Base-by-base conservation (phyloP, 2,329 filamentous ascomycete species). In the Stagonosporopsis tanaceti region DNA sequence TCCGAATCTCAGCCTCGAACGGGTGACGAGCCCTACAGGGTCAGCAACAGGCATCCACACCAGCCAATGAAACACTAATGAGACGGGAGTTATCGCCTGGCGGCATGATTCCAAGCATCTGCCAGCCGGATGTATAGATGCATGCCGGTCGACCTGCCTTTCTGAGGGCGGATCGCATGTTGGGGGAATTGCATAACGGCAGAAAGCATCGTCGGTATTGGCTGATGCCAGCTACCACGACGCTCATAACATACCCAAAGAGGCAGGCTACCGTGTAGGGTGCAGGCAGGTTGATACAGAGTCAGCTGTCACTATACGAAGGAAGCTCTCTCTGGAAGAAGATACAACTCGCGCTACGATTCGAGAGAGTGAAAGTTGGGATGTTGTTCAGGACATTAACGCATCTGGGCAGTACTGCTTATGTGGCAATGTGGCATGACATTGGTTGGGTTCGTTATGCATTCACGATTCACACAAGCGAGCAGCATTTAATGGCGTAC, bases 11-110 rank as follows among this genome's bases (percentile, higher is more conserved):
- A 66, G 47, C 45, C 47, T 61, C 11, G 42, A 59, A 41, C 55
- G 61, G 27, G 41, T 59, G 40, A 50, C 42, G 17, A 53, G 52
- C 30, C 55, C 64, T 35, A 65, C 59, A 35, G 62, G 62, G 37
- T 65, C 68, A 38, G 64, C 62, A 44, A 65, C 69, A 11, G 66
- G 61, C 30, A 64, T 65, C 32, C 63, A 65, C 37, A 69, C 66
- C 47, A 57, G 58, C 48, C 62, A 64, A 58, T 57, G 62, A 58
- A 57, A 50, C 52, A 51, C 55, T 11, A 34, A 24, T 15, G 15
- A 38, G 24, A 50, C 34, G 28, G 46, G 46, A 41, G 40, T 37
- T 46, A 50, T 20, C 47, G 47, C 57, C 50, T 20, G 42, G 42
- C 45, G 47, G 45, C 32, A 41, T 51, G 38, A 15, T 35, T 48